These are phyloP conservation scores for Venturia pyrina DNA, from an alignment of 2,329 filamentous ascomycete species.

Conservation along the genomic window DNA sequence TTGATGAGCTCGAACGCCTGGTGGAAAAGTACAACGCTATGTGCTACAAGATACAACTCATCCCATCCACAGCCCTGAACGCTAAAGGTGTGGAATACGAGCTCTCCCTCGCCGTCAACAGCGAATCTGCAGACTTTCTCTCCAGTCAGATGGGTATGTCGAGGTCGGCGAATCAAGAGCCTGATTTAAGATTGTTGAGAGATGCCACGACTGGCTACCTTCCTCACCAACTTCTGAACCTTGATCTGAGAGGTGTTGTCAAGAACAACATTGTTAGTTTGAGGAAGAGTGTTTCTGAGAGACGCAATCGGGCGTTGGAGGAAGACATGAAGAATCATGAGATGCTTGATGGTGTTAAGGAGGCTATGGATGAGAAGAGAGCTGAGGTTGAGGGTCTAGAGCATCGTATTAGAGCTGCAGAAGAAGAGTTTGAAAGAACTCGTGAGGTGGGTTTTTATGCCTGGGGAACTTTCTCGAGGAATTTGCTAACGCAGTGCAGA, in stretches of 20 bases:
- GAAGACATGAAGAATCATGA: slow-evolving; percentile 92
- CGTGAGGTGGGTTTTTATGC: slow-evolving; percentile 51
- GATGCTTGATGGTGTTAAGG: slow-evolving; percentile 85
- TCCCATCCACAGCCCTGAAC: slow-evolving; percentile 74
- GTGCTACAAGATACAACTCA: slow-evolving; percentile 86
- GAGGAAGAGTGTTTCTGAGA: slow-evolving; percentile 85
- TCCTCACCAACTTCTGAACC: slow-evolving; percentile 75
- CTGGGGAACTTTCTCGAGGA: not conserved
- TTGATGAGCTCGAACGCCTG: slow-evolving; percentile 85
- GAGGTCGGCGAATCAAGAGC: slow-evolving; percentile 35
- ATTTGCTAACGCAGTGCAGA: slow-evolving; percentile 21
- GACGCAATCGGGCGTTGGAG: slow-evolving; percentile 71
- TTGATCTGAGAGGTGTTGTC: slow-evolving; percentile 75
- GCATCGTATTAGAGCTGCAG: slow-evolving; percentile 76
- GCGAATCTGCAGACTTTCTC: slow-evolving; percentile 55
- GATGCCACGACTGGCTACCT: slow-evolving; percentile 81
- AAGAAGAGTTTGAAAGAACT: slow-evolving; percentile 89
- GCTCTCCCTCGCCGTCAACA: slow-evolving; percentile 71
- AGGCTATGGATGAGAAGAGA: slow-evolving; percentile 91
- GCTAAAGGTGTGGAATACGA: slow-evolving; percentile 81
- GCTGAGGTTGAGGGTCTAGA: slow-evolving; percentile 86
- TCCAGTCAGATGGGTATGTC: slow-evolving; percentile 39
- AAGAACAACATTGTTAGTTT: slow-evolving; percentile 69
- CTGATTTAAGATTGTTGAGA: slow-evolving; percentile 66
- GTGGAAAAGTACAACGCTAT: slow-evolving; percentile 90